These are phyloP conservation scores for Fusarium sp. DNA, from an alignment of 2,329 filamentous ascomycete genomes.

Conservation along the genomic window DNA sequence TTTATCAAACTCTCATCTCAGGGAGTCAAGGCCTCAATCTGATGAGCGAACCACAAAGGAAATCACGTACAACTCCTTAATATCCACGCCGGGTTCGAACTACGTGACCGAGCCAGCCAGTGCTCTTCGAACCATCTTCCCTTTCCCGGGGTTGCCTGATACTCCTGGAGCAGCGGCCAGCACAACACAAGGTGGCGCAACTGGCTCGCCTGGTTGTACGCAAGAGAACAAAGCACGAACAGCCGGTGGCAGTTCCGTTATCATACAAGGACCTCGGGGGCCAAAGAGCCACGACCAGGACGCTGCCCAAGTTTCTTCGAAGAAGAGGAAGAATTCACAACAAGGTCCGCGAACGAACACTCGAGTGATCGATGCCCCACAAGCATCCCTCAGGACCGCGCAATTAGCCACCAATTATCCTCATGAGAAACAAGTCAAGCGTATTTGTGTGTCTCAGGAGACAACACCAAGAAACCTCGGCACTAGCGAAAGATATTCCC, in stretches of 20 bases:
- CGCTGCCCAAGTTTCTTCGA: neutral
- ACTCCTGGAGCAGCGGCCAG: neutral
- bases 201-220: neutral
- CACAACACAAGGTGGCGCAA: neutral
- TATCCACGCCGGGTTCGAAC: neutral
- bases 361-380: neutral
- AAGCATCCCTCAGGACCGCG: neutral
- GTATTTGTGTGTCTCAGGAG: slow-evolving; percentile 45
- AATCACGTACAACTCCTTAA: neutral
- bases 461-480: slow-evolving; percentile 18
- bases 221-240: neutral
- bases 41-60: slow-evolving; percentile 7
- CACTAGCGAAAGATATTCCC: slow-evolving; percentile 12
- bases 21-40: slow-evolving; percentile 40
- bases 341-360: slow-evolving; percentile 1
- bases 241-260: neutral
- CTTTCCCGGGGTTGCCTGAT: neutral
- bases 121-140: slow-evolving; percentile 22
- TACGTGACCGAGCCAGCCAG: slow-evolving; percentile 23
- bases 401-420: neutral
- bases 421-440: slow-evolving; percentile 41
- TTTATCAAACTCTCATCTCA: neutral
- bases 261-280: neutral
- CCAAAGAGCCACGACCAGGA: neutral
- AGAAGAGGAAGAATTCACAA: slow-evolving; percentile 27